phyloP scores from a whole-genome alignment of 139 green algal genomes.

The Pseudopediastrum boryanum region DNA sequence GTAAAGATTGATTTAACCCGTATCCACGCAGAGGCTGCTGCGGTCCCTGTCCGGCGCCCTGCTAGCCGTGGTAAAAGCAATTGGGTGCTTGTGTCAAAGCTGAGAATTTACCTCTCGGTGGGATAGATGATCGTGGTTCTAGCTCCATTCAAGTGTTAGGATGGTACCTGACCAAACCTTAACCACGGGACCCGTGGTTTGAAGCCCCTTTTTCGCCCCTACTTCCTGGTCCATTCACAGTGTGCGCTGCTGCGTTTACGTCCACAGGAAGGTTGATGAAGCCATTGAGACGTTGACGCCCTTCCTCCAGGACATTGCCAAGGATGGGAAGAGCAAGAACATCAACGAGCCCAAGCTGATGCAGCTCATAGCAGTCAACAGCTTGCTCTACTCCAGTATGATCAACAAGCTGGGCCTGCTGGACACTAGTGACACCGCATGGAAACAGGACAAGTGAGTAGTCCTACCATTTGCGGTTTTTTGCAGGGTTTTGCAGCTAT shows the following conservation, averaged over 20 bases:
- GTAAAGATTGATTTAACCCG: too few species aligned
- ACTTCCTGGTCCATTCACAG: background rate
- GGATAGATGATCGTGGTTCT: background rate
- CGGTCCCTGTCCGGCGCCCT: too few species aligned
- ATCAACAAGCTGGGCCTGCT: conserved; percentile 50
- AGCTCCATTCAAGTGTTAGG: background rate
- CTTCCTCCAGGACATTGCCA: conserved; percentile 36
- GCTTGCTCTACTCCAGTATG: conserved; percentile 40
- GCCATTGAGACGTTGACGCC: conserved; percentile 45
- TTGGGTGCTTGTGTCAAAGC: too few species aligned
- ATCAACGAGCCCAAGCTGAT: conserved; percentile 37
- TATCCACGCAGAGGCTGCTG: too few species aligned
- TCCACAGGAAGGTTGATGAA: conserved; percentile 33
- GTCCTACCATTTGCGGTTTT: background rate
- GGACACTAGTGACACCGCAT: conserved; percentile 39
- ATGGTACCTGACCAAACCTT: background rate
- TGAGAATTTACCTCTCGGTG: too few species aligned
- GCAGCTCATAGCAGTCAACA: conserved; percentile 44
- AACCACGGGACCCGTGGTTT: too few species aligned
- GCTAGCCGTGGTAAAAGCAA: too few species aligned
- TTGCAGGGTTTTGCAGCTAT: background rate
- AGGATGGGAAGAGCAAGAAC: background rate
- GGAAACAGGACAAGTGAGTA: conserved; percentile 41
- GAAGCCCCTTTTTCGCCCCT: too few species aligned
- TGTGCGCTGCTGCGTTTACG: background rate